Evolutionary conservation across 768 basidiomycete genomes (phyloP), one percentile per base, ranked within the genome.

Genomic region (Podaxis carcinomalis): DNA sequence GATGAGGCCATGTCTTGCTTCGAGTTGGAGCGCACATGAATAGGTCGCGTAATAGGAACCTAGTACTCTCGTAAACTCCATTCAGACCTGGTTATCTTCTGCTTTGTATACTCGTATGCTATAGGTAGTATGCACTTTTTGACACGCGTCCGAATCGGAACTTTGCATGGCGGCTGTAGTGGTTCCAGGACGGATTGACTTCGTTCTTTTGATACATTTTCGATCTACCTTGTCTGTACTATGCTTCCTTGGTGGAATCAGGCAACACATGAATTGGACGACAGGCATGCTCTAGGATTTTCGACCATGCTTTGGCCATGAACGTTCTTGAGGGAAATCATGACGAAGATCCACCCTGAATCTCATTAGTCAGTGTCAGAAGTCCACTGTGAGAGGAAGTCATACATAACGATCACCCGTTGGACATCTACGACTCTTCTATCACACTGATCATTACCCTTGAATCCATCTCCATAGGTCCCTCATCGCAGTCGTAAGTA

Each of bases 1-100:
- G 78, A 83, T 21, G 72, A 76, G 11, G 66, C 76, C 16, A 65
- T 83, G 65, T 55, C 55, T n/a, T 63, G 63, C 39, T 66, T 66
- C 55, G 53, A 64, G 25, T 49, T 21, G 55, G n/a, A 54, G 36
- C 19, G 42, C 42, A n/a, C 27, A 52, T 59, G 58, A 44, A 40
- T 47, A 35, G 36, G 16, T 25, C 23, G 51, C 14, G 32, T 51
- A 23, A 27, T 59, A 51, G 49, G 37, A 11, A 16, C 49, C 25
- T 44, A 32, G 49, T 7, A n/a, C 27, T 2, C 39, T 53, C 27
- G 13, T 42, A 36, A 60, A 44, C 40, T 50, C 57, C 46, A 25
- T 50, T 27, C 28, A 25, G n/a, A 13, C 36, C 4, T 25, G 35
- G 16, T 36, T 39, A 32, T 16, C 35, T 21, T 47, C 11, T 4